Conservation (phyloP, 192 early-diverging fungal species). For the Fimicolochytrium jonesii region DNA sequence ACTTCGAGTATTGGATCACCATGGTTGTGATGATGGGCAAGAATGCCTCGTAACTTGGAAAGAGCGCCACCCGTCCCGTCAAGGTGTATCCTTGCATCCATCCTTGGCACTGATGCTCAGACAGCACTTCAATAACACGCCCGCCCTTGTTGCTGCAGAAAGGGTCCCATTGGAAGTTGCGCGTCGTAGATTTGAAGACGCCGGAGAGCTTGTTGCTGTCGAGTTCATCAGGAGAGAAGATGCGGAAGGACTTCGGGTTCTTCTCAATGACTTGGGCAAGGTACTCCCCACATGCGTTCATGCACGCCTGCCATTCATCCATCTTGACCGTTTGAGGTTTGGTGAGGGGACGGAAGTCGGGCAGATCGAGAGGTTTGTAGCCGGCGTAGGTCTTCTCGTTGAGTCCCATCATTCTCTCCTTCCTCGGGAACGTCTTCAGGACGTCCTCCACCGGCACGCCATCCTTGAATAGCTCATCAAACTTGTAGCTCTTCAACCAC, state of each 20-base stretch:
- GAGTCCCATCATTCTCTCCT: slow-evolving; percentile 30
- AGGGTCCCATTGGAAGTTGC: slow-evolving; percentile 40
- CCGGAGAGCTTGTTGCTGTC: slow-evolving; percentile 35
- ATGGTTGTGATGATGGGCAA: slow-evolving; percentile 34
- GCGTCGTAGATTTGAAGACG: slow-evolving; percentile 32
- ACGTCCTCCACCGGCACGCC: slow-evolving; percentile 23
- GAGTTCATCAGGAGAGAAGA: slow-evolving; percentile 43
- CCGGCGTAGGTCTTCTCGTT: slow-evolving; percentile 33
- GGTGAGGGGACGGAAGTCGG: slow-evolving; percentile 21
- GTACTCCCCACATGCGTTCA: slow-evolving; percentile 23
- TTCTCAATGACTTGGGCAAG: slow-evolving; percentile 25
- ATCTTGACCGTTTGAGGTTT: not conserved
- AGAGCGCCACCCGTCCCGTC: slow-evolving; percentile 35
- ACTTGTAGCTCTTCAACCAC: slow-evolving; percentile 35
- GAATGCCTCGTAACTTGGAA: slow-evolving; percentile 43
- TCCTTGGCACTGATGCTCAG: slow-evolving; percentile 45
- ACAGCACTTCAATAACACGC: slow-evolving; percentile 39
- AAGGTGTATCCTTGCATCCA: slow-evolving; percentile 46
- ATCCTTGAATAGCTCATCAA: slow-evolving; percentile 32
- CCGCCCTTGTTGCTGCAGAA: slow-evolving; percentile 19
- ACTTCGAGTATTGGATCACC: slow-evolving; percentile 44
- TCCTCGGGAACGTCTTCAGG: slow-evolving; percentile 21
- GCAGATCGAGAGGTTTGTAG: slow-evolving; percentile 30
- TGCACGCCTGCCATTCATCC: slow-evolving; percentile 24
- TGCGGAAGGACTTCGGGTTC: slow-evolving; percentile 32